These are phyloP conservation scores for Kodamaea derodonti DNA, from an alignment of 1,139 yeast species.

Conservation along the genomic window DNA sequence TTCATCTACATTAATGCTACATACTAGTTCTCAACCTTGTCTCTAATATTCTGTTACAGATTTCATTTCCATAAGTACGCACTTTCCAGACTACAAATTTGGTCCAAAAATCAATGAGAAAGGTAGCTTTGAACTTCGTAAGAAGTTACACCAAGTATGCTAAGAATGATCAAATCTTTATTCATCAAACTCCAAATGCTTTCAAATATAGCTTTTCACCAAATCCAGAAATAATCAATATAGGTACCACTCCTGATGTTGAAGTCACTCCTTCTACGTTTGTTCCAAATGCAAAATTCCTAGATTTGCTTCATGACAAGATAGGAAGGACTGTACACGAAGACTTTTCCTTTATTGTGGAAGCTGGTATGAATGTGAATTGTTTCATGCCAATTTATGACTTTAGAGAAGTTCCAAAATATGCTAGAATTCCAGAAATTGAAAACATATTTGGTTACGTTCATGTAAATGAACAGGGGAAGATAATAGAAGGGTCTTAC, in stretches of 20 bases:
- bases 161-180: constrained; percentile 23
- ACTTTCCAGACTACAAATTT: too few relatives aligned
- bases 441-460: constrained; percentile 74
- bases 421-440: constrained; percentile 68
- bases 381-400: constrained; percentile 72
- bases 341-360: constrained; percentile 58
- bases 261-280: constrained; percentile 24
- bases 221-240: constrained; percentile 28
- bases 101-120: too few relatives aligned
- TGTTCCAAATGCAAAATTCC: constrained; percentile 24
- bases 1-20: too few relatives aligned
- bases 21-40: too few relatives aligned
- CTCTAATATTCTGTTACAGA: too few relatives aligned
- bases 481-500: constrained; percentile 53
- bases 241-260: constrained; percentile 19
- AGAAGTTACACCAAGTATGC: constrained; percentile 13
- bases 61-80: too few relatives aligned
- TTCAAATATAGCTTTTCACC: constrained; percentile 28
- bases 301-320: constrained; percentile 24
- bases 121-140: too few relatives aligned
- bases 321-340: constrained; percentile 26
- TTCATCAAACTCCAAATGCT: constrained; percentile 15
- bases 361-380: constrained; percentile 56
- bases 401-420: constrained; percentile 60
- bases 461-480: constrained; percentile 52